Evolutionary conservation across 306 rosid species (phyloP), one percentile per base, ranked within the genome.

Genomic region (Acacia melanoxylon): DNA sequence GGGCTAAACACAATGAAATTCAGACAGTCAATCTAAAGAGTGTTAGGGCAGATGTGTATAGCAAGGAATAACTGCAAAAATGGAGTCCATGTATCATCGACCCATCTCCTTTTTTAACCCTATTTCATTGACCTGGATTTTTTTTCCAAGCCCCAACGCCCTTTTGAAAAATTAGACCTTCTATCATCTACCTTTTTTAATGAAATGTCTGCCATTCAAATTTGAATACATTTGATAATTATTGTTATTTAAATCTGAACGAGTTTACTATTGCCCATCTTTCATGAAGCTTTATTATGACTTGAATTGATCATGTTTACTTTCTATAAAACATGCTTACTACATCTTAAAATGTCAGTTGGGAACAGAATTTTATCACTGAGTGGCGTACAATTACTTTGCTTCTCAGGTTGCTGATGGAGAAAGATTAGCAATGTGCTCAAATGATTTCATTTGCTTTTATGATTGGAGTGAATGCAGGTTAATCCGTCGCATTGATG

Each of bases 1-100:
- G 99, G 99, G 96, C 99, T 58, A 95, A 93, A 85, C 98, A 95
- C 79, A 95, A 95, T 75, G 99, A 95, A 90, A 95, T 95, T 78
- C 99, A n/a, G 79, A 95, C 99, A 2, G 99, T 92, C 80, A 95
- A 93, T 88, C 90, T 95, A 77, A 95, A 89, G 88, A 95, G 96
- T 82, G 91, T 95, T 56, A 97, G 98, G 29, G 96, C 97, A 80
- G 98, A 93, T 87, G 84, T 79, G 74, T 61, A 37, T 61, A 13
- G 75, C 11, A 48, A 11, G 59, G 41, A 27, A 17, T 62, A 77
- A 70, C 61, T 77, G 72, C n/a, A 42, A 37, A 37, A 77, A 67
- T 59, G 29, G 51, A 67, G 68, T 74, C 56, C 37, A 65, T 58
- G 19, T 48, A 59, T 52, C 54, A 19, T 27, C 68, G 45, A 46